Conservation (phyloP, 2,329 filamentous ascomycete genomes). For the Microdochium bolleyi region DNA sequence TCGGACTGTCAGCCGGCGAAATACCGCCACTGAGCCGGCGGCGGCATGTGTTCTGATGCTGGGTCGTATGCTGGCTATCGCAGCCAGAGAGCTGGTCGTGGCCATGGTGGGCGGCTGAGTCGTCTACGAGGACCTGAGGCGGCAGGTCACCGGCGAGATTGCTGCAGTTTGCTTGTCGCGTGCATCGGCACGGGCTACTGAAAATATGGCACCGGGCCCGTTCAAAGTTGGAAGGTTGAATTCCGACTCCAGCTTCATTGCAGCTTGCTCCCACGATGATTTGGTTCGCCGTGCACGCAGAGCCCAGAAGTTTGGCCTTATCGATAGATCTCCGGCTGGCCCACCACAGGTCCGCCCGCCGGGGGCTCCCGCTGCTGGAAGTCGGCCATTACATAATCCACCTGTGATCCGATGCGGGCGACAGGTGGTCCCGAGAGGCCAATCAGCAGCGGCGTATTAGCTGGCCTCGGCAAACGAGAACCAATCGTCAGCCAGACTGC, state of each 20-base stretch:
- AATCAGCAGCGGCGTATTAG: neutral
- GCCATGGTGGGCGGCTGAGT: neutral
- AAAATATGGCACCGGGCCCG: no score
- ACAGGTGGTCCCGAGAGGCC: neutral
- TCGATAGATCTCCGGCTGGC: no score
- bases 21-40: constrained; percentile 2
- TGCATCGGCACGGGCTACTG: neutral
- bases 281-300: neutral
- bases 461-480: neutral
- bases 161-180: neutral
- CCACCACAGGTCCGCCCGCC: no score
- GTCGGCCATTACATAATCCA: no score
- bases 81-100: neutral
- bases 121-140: neutral
- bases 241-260: no score
- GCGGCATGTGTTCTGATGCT: neutral
- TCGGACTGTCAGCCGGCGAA: constrained; percentile 15
- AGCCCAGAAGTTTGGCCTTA: neutral
- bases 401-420: neutral
- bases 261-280: no score
- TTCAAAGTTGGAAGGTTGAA: no score
- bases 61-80: neutral
- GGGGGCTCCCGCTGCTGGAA: no score
- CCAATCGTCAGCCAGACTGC: neutral
- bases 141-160: neutral